Base-by-base conservation (phyloP, 345 rosid genomes). In the Tarenaya hassleriana region DNA sequence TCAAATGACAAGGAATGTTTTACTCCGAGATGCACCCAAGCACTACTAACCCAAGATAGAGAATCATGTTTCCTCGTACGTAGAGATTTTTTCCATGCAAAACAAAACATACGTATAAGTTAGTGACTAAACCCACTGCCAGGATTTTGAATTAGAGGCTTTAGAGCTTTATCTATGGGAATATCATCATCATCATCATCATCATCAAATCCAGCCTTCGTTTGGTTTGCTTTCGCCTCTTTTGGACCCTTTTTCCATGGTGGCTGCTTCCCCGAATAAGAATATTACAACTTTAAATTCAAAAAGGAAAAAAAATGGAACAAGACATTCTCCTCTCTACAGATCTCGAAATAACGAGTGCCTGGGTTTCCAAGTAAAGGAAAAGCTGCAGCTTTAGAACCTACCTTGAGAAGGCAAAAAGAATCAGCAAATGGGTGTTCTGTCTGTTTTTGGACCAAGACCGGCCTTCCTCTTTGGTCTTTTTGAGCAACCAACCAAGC, bases 391-490 rank as follows among this genome's bases (percentile, higher is more conserved):
- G 60, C 71, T 66, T 60, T 66, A 60, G 71, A 65, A 66, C 71
- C 59, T 53, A 60, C 71, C 71, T 66, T 61, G 71, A 66, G 60
- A 60, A 59, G 34, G 57, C 29, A 53, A 54, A 66, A 66, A 46
- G 59, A 52, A 59, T 66, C 56, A 66, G 56, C 56, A 59, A 59
- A 66, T 66, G 46, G 37, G 55, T 66, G 34, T 52, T 58, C 59
- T 58, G 69, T 58, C n/a, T n/a, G n/a, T 52, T 45, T 58, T 39
- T 53, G 65, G 70, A 66, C 71, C 71, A 66, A 60, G 71, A 66
- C 71, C 54, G 61, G 71, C 59, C 66, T 66, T 60, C 33, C 52
- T 43, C 64, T 51, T 47, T 44, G 7, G 11, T 4, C 49, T 38
- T 44, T 52, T 10, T n/a, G n/a, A n/a, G n/a, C n/a, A n/a, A n/a